Evolutionary conservation across 2,329 filamentous ascomycete genomes (phyloP).

Genomic region (Cladosporium sp.): DNA sequence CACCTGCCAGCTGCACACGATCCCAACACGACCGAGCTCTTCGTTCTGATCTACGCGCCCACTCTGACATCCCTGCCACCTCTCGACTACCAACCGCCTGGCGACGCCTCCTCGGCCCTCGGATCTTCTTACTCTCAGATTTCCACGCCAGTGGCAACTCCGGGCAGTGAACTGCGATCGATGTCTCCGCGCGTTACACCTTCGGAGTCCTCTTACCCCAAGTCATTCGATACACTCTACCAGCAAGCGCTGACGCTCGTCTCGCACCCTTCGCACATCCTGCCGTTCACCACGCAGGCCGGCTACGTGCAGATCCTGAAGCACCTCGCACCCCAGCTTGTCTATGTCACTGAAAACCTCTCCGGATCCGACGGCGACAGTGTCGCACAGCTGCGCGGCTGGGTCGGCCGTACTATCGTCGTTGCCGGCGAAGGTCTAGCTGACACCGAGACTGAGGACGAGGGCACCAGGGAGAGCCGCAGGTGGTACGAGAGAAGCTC

Average conservation of each 20-base stretch:
- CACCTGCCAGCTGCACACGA: slow-evolving; percentile 78
- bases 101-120: slow-evolving; percentile 60
- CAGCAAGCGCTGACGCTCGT: slow-evolving; percentile 74
- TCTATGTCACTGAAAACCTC: slow-evolving; percentile 76
- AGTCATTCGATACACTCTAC: slow-evolving; percentile 74
- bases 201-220: slow-evolving; percentile 35
- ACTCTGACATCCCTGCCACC: slow-evolving; percentile 56
- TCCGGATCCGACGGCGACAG: slow-evolving; percentile 66
- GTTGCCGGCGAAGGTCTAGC: slow-evolving; percentile 68
- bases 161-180: slow-evolving; percentile 54
- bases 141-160: slow-evolving; percentile 60
- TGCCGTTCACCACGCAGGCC: slow-evolving; percentile 80
- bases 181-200: slow-evolving; percentile 40
- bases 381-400: slow-evolving; percentile 62
- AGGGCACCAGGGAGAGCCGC: slow-evolving; percentile 48
- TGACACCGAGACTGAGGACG: slow-evolving; percentile 65
- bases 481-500: slow-evolving; percentile 78
- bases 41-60: slow-evolving; percentile 86
- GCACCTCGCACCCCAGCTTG: slow-evolving; percentile 76
- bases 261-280: slow-evolving; percentile 78
- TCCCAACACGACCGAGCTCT: slow-evolving; percentile 69
- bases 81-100: slow-evolving; percentile 36
- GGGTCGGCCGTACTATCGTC: slow-evolving; percentile 60
- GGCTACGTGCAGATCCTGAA: slow-evolving; percentile 84
- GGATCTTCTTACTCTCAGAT: slow-evolving; percentile 87